phyloP scores from a whole-genome alignment of 345 rosid species.

The Euclidium syriacum region DNA sequence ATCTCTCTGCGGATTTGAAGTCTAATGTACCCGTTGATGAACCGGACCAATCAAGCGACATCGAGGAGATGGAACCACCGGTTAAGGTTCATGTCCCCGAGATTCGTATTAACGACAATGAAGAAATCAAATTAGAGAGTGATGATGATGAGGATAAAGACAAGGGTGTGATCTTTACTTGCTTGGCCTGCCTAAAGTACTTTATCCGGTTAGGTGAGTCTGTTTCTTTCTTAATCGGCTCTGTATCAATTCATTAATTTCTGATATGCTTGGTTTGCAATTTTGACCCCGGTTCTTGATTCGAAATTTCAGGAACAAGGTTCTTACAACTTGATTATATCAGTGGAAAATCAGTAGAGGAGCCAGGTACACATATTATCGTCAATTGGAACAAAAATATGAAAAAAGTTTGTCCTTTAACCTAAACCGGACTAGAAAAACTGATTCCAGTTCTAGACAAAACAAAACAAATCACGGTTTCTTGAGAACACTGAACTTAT shows the following conservation, averaged over 20 bases:
- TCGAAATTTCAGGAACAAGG: slow-evolving; percentile 17
- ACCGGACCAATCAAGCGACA: neutral
- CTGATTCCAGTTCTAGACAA: neutral
- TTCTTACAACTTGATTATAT: slow-evolving; percentile 16
- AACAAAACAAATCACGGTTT: neutral
- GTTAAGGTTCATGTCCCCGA: neutral
- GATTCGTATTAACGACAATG: neutral
- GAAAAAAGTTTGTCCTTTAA: neutral
- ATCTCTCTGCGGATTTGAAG: slow-evolving; percentile 18
- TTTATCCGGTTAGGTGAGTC: slow-evolving; percentile 51
- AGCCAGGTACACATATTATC: slow-evolving; percentile 20
- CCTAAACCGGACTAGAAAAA: neutral
- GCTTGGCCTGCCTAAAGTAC: slow-evolving; percentile 65
- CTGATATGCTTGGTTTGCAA: neutral
- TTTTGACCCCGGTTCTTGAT: neutral
- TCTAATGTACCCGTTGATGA: neutral
- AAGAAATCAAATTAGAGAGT: too few relatives aligned
- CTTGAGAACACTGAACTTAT: neutral
- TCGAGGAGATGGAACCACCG: slow-evolving; percentile 11
- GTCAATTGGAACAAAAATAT: neutral
- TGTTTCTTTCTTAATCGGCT: neutral
- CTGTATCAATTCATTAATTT: neutral
- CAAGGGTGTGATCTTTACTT: slow-evolving; percentile 37
- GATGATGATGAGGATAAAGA: slow-evolving; percentile 7
- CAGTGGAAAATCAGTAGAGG: slow-evolving; percentile 4